Evolutionary conservation across 805 yeast species (phyloP), one percentile per base, ranked within the genome.

Genomic region (Sugiyamaella qingdaonensis): DNA sequence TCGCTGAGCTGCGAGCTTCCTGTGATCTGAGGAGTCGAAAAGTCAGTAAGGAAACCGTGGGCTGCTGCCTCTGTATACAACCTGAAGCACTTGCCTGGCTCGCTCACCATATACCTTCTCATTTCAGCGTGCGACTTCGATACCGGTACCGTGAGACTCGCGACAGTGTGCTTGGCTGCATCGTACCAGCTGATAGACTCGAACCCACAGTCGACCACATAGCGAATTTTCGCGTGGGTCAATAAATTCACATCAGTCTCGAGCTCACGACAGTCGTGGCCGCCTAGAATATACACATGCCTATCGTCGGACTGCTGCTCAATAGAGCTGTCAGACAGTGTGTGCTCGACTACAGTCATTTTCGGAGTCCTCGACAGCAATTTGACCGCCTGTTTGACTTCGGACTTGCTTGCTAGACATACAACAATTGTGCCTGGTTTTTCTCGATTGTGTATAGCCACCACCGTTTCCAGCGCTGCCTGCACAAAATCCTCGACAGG

Each of bases 401-500:
- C 55, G 10, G 32, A 14, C 24, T 35, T 48, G 4, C 27, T 35
- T 11, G 55, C 44, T 21, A 52, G 16, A 32, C 41, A 16, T 13
- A 48, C 53, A 14, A 42, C 16, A 18, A 52, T 37, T 7, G 39
- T 29, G 24, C 95, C 95, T 1, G 73, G 68, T 0, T 72, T 70
- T 8, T 75, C 70, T 35, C 76, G 75, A 46, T 82, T 61, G 66
- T 87, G 95, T 18, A 48, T 11, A 4, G 31, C 32, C 0, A 86
- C 74, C 10, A 86, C 82, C 63, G 86, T 89, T 59, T 81, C 81
- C 0, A 88, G 85, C 0, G 92, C 85, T 18, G 82, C 73, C 50
- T 84, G 89, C 2, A 89, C 89, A 66, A 88, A 88, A 66, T 89
- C 95, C n/a, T 71, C 66, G 9, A 80, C 76, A 0, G 84, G 76